Evolutionary conservation across 2,329 filamentous ascomycete species (phyloP).

Genomic region (Drechmeria coniospora): DNA sequence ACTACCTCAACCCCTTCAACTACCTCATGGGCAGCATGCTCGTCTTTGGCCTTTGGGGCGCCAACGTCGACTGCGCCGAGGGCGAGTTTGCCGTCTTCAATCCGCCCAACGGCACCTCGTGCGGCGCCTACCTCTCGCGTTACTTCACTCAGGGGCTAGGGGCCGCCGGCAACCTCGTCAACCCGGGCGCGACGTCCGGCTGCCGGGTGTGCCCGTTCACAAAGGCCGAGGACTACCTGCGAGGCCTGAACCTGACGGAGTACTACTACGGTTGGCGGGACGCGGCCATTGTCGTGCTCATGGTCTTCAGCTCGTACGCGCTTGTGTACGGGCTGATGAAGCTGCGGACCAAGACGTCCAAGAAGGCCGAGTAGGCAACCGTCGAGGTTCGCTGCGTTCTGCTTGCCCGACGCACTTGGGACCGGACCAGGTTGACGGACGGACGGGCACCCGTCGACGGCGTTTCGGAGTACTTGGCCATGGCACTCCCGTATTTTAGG

Average conservation of each 20-base stretch:
- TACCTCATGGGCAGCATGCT: conserved; percentile 43
- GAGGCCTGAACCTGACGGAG: conserved; percentile 40
- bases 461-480: no score
- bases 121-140: conserved; percentile 36
- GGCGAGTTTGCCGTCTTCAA: conserved; percentile 36
- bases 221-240: conserved; percentile 42
- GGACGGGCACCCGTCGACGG: no score
- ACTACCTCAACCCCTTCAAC: conserved; percentile 45
- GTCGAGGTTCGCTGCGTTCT: neutral
- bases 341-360: conserved; percentile 30
- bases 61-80: conserved; percentile 28
- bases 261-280: conserved; percentile 54
- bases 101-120: conserved; percentile 36
- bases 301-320: conserved; percentile 37
- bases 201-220: conserved; percentile 49
- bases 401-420: neutral
- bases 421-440: no score
- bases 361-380: conserved; percentile 23
- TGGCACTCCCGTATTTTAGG: no score
- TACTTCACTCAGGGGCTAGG: conserved; percentile 34
- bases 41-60: conserved; percentile 32
- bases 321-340: conserved; percentile 31
- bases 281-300: conserved; percentile 41
- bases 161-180: conserved; percentile 34
- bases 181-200: conserved; percentile 37